Evolutionary conservation across 768 basidiomycete genomes (phyloP).

Genomic region (Calocybe gangraenosa): DNA sequence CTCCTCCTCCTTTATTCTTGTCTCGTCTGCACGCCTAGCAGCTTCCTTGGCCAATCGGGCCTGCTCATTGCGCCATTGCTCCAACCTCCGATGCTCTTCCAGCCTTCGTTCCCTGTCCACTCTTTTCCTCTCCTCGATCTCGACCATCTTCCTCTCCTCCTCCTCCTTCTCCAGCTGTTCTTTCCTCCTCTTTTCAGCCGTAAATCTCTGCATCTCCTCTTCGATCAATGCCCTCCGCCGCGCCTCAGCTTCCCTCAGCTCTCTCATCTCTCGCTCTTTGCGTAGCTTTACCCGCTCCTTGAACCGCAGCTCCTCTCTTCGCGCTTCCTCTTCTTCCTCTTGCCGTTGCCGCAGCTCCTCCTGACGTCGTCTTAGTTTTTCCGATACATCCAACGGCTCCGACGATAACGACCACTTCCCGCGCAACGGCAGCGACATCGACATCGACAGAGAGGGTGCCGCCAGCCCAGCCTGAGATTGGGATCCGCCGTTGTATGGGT

Average conservation of each 20-base stretch:
- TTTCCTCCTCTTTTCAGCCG: conserved; percentile 32
- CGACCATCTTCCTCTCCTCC: conserved; percentile 39
- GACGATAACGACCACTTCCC: conserved; percentile 36
- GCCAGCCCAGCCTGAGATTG: conserved; percentile 2
- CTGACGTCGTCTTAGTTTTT: conserved; percentile 26
- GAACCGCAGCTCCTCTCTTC: conserved; percentile 40
- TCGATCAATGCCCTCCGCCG: conserved; percentile 34
- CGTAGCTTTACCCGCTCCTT: conserved; percentile 34
- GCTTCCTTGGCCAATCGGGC: conserved; percentile 39
- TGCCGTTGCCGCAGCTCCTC: conserved; percentile 25
- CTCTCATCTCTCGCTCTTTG: conserved; percentile 38
- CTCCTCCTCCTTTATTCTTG: conserved; percentile 33
- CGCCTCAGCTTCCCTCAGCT: conserved; percentile 41
- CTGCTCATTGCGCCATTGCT: conserved; percentile 51
- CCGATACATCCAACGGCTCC: conserved; percentile 28
- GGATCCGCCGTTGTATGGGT: conserved; percentile 12
- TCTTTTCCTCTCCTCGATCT: conserved; percentile 45
- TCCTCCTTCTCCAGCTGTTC: conserved; percentile 37
- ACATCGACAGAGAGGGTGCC: conserved; percentile 6
- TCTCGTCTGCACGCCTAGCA: conserved; percentile 39
- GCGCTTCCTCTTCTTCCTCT: conserved; percentile 38
- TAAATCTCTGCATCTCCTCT: conserved; percentile 34
- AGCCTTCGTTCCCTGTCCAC: conserved; percentile 43
- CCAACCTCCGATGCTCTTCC: conserved; percentile 47
- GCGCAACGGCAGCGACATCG: conserved; percentile 24